Percentiles rank a stretch among this genome's conserved stretches.
Evolutionary conservation across 176 grass and related monocot species (phyloP).

Genomic region (Hsuehochloa calcarea): DNA sequence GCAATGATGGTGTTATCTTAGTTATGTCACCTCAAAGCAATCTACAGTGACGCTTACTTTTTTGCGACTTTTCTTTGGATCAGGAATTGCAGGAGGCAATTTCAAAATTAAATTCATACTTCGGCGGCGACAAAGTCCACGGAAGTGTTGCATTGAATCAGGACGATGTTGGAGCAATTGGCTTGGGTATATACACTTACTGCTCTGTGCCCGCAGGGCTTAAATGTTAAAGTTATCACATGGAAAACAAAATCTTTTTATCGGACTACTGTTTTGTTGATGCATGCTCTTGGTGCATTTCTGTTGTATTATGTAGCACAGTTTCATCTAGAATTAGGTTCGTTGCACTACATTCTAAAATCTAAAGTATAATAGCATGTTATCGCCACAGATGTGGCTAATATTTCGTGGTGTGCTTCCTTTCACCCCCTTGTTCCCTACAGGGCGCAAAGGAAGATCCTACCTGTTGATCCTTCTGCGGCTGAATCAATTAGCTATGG

Average conservation of each 20-base stretch:
- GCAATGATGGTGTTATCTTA: not conserved
- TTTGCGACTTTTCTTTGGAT: not conserved
- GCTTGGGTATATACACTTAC: conserved; percentile 53
- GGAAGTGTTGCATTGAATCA: conserved; percentile 58
- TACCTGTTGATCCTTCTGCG: conserved; percentile 70
- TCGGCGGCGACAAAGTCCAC: conserved; percentile 31
- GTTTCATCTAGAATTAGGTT: not conserved
- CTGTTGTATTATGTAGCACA: not conserved
- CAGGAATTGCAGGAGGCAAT: conserved; percentile 71
- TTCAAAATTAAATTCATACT: conserved; percentile 74
- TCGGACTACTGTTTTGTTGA: not conserved
- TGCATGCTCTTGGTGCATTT: not conserved
- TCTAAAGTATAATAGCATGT: not conserved
- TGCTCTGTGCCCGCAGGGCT: not conserved
- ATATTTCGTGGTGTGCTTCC: not conserved
- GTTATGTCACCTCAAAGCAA: not conserved
- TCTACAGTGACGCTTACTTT: conserved; percentile 8
- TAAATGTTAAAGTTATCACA: not conserved
- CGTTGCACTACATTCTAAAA: not conserved
- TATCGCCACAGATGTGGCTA: not conserved
- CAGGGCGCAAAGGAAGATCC: conserved; percentile 79
- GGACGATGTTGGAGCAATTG: conserved; percentile 67
- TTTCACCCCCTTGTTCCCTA: not conserved
- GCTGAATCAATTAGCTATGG: conserved; percentile 72
- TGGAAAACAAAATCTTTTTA: not conserved